Conservation (phyloP, 2,329 filamentous ascomycete genomes). For the Colletotrichum navitas region DNA sequence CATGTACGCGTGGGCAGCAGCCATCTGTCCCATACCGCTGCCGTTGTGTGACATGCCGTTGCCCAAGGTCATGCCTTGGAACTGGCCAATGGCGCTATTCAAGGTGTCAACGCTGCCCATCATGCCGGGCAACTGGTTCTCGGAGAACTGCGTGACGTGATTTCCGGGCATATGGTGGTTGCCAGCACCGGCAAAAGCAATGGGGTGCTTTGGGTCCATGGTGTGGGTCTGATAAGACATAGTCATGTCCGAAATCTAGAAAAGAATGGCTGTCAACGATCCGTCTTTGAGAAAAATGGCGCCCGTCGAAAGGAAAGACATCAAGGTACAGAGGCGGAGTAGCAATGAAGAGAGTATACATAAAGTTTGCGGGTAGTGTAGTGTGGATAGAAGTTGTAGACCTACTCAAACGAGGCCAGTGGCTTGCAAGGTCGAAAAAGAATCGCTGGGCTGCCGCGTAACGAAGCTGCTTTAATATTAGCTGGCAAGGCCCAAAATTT, state of each 20-base stretch:
- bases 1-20: conserved; percentile 53
- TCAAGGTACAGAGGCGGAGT: background rate
- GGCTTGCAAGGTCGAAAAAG: conserved; percentile 26
- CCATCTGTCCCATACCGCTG: conserved; percentile 45
- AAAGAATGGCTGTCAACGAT: background rate
- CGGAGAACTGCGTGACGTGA: conserved; percentile 36
- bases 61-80: conserved; percentile 52
- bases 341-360: background rate
- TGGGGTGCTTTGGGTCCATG: conserved; percentile 54
- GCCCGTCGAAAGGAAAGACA: background rate
- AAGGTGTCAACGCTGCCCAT: conserved; percentile 35
- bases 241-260: conserved; percentile 38
- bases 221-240: conserved; percentile 53
- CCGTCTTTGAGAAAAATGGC: no score
- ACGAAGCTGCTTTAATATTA: conserved; percentile 5
- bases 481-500: conserved; percentile 19
- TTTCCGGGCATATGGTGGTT: conserved; percentile 19
- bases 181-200: conserved; percentile 43
- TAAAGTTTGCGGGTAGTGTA: no score
- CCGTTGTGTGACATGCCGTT: conserved; percentile 49
- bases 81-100: conserved; percentile 36
- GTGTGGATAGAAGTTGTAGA: background rate
- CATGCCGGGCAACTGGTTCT: conserved; percentile 40
- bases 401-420: conserved; percentile 30
- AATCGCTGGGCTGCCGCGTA: conserved; percentile 3